Conservation (phyloP, 1,284 basidiomycete genomes). For the Ceratobasidium sp. region DNA sequence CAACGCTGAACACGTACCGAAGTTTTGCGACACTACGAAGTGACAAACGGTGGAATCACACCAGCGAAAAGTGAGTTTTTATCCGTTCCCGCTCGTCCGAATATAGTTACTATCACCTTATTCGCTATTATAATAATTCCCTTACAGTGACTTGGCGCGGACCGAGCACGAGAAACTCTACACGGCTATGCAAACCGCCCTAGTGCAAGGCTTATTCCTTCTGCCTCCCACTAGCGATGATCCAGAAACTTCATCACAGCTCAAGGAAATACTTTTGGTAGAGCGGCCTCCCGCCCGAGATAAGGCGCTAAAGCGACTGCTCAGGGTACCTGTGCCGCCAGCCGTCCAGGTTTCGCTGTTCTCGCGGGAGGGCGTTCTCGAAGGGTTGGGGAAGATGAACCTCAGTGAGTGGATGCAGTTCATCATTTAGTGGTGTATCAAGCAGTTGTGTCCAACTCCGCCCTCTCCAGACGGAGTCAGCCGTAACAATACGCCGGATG, state of each 20-base stretch:
- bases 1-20: slow-evolving; percentile 50
- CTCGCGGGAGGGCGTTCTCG: slow-evolving; percentile 76
- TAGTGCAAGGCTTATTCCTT: slow-evolving; percentile 66
- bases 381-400: slow-evolving; percentile 81
- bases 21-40: slow-evolving; percentile 43
- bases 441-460: no score
- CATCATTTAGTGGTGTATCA: background rate
- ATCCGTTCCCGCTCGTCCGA: background rate
- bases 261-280: background rate
- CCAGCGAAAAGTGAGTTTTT: slow-evolving; percentile 26
- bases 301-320: slow-evolving; percentile 66
- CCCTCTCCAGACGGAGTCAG: no score
- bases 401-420: slow-evolving; percentile 64
- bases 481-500: no score
- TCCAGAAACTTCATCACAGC: slow-evolving; percentile 7
- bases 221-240: slow-evolving; percentile 63
- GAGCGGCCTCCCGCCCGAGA: background rate
- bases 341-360: slow-evolving; percentile 62
- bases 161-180: slow-evolving; percentile 14
- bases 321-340: slow-evolving; percentile 64
- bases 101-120: background rate
- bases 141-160: slow-evolving; percentile 20
- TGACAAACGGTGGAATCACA: slow-evolving; percentile 45
- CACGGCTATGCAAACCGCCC: background rate
- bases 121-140: background rate